A percentile compares a stretch with the other conserved stretches of the same genome.
Conservation (phyloP, 805 yeast species). For the Candida chauliodis region DNA sequence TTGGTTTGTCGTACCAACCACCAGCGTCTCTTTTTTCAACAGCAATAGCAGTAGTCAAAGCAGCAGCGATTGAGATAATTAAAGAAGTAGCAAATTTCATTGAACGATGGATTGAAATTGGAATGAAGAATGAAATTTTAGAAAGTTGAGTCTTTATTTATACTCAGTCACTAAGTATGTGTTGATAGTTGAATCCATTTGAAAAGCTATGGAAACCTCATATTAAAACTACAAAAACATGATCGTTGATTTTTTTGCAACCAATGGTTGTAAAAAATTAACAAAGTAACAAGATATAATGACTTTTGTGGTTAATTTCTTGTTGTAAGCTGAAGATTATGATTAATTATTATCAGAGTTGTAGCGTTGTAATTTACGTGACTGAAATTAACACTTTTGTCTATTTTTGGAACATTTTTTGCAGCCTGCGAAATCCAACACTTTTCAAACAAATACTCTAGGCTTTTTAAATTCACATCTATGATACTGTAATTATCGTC, state of each 20-base stretch:
- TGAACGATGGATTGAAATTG: background rate
- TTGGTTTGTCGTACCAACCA: background rate
- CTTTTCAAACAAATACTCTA: too few relatives aligned
- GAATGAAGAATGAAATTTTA: background rate
- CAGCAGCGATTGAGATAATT: background rate
- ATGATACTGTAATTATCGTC: too few relatives aligned
- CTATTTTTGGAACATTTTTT: background rate
- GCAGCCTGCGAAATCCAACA: background rate
- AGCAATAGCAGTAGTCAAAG: background rate
- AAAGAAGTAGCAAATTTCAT: background rate
- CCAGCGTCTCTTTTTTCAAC: constrained; percentile 6
- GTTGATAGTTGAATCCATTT: background rate
- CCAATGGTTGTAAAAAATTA: background rate
- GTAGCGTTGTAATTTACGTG: too few relatives aligned
- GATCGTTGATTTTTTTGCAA: background rate
- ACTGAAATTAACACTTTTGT: background rate
- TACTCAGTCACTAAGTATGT: background rate
- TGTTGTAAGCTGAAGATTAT: background rate
- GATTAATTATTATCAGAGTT: background rate
- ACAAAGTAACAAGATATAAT: background rate
- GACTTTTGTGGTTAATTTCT: background rate
- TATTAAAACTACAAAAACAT: too few relatives aligned
- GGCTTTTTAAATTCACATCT: too few relatives aligned
- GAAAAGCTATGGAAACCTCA: too few relatives aligned
- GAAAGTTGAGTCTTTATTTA: background rate